Evolutionary conservation across 148 eudicot species (phyloP), one percentile per base, ranked within the genome.

Genomic region (Heliamphora exappendiculata): DNA sequence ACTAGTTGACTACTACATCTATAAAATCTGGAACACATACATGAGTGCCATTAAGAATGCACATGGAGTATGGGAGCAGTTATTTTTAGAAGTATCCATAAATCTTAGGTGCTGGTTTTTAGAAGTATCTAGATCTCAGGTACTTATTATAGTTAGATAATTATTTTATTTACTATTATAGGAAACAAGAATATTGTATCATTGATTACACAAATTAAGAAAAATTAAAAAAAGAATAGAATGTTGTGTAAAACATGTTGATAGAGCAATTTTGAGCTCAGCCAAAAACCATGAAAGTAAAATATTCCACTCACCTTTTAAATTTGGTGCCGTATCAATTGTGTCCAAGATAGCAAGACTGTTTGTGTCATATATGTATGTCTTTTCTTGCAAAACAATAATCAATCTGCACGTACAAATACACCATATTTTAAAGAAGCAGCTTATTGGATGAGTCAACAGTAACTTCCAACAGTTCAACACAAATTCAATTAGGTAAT

Each of bases 251-350:
- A 44, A 17, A 39, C 58, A 0, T 29, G 24, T 33, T 20, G 37
- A 77, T 2, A 26, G 65, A 13, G 20, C 41, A 76, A 20, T 37
- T 47, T 28, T 45, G n/a, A 34, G n/a, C 49, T 67, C 20, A 47
- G 7, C 3, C 28, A 75, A n/a, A 53, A 20, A 39, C 4, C 22
- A 22, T 7, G 44, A 76, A 47, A 33, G 22, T 53, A 70, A 49
- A 37, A 70, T 59, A 59, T 51, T 68, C 53, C 69, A 55, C 20
- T 81, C 80, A 91, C 99, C 99, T 88, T 88, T 93, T 53, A 83
- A 76, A 81, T 95, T 95, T 44, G 96, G 89, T 84, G 91, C 92
- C 0, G 96, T 92, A 79, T 92, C 97, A 65, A 95, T 75, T 73
- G 93, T 91, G 81, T 85, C 88, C 80, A 92, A 80, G 73, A 91